A percentile compares a stretch with the other conserved stretches of the same genome.
These are phyloP conservation scores for Paecilomyces sp. DNA, from an alignment of 2,329 filamentous ascomycete species.

Conservation along the genomic window DNA sequence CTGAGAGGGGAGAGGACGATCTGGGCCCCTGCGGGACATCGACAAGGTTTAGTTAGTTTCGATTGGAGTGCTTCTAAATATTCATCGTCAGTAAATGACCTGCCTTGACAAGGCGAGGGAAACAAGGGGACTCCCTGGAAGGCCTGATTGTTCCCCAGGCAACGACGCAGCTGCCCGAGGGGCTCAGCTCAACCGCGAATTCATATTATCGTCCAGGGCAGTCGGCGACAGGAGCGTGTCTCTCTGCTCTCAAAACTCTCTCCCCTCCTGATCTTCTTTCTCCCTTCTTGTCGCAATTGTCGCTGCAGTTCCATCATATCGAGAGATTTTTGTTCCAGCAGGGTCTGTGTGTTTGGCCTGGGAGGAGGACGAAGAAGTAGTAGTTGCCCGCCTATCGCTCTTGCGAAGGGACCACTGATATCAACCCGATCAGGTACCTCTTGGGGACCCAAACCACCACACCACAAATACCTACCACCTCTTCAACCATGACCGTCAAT, in stretches of 20 bases:
- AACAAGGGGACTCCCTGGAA: background rate
- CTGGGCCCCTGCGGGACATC: background rate
- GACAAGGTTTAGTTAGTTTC: background rate
- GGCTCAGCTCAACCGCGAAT: background rate
- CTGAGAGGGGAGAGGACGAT: background rate
- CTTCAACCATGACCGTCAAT: constrained; percentile 28
- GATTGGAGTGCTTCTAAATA: background rate
- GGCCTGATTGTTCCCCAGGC: background rate
- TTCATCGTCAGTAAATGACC: background rate
- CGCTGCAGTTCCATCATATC: background rate
- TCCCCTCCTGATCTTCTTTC: background rate
- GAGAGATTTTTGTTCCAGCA: background rate
- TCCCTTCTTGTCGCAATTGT: background rate
- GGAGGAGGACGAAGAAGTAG: background rate
- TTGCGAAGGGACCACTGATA: background rate
- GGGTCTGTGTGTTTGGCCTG: background rate
- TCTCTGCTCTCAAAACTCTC: background rate
- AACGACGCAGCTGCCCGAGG: background rate
- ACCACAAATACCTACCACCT: background rate
- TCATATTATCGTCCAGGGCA: background rate
- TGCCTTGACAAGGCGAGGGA: background rate
- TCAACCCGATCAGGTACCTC: background rate
- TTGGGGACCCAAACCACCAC: background rate
- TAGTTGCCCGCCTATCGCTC: background rate
- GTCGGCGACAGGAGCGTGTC: background rate